A percentile compares a stretch with the other conserved stretches of the same genome.
Conservation (phyloP, 352 stramenopile genomes). For the Phytophthora podocarpi region DNA sequence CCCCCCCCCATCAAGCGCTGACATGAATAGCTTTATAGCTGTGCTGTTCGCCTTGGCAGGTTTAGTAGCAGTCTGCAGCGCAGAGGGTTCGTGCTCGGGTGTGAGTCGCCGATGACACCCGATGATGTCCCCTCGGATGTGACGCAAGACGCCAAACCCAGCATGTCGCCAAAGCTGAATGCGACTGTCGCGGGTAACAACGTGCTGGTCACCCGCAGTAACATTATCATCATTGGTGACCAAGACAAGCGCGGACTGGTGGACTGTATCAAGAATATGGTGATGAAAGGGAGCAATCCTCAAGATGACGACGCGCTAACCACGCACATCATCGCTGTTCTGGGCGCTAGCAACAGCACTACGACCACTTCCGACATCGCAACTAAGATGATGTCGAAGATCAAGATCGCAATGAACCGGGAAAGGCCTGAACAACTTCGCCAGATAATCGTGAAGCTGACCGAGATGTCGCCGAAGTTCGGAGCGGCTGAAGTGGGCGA, state of each 20-base stretch:
- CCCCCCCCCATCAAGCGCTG: no score
- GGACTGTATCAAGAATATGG: constrained; percentile 20
- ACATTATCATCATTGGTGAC: constrained; percentile 21
- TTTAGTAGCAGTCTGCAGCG: no score
- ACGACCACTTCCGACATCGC: neutral
- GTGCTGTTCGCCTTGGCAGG: no score
- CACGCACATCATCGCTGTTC: constrained; percentile 22
- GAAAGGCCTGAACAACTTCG: constrained; percentile 1
- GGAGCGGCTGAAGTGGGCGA: neutral
- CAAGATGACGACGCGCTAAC: constrained; percentile 12
- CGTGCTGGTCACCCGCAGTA: constrained; percentile 21
- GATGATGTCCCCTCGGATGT: neutral
- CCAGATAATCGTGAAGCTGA: constrained; percentile 24
- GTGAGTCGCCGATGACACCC: neutral
- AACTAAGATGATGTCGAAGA: constrained; percentile 15
- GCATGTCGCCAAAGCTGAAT: neutral
- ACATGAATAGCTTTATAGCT: no score
- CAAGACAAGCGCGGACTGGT: constrained; percentile 9
- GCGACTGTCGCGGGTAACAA: constrained; percentile 21
- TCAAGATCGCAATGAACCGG: constrained; percentile 15
- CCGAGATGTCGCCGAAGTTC: constrained; percentile 16
- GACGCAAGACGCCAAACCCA: neutral
- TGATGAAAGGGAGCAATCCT: constrained; percentile 9
- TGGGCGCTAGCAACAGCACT: constrained; percentile 4
- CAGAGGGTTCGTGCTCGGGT: no score